Base-by-base conservation (phyloP, 345 rosid genomes). In the Euphorbia lathyris region DNA sequence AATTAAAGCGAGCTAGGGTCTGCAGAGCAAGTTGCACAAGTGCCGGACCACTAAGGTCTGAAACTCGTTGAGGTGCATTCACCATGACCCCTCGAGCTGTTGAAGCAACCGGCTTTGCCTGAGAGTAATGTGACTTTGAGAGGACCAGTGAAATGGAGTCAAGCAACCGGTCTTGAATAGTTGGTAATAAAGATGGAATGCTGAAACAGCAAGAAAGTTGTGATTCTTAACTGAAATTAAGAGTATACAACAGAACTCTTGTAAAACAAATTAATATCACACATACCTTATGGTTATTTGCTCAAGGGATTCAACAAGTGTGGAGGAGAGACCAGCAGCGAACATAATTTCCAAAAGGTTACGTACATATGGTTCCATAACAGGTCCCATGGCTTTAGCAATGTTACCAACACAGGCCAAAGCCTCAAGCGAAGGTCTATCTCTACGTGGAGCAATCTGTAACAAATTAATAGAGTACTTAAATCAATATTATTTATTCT, bases 371-470 rank as follows among this genome's bases (percentile, higher is more conserved):
- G 86, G 79, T 82, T 96, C 99, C 90, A 92, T 85, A 36, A 74
- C 81, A 65, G 78, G 76, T 40, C 98, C 96, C 98, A 96, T 96
- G 56, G 99, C 98, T 83, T 86, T 92, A 58, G 99, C 97, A 30
- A 96, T 87, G 82, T 90, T 96, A 72, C 99, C 98, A 76, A 92
- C 93, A 77, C 98, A 92, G 70, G 97, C 92, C 83, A 92, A 82
- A 77, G 99, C 99, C 85, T 95, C 98, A 12, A 88, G 92, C 32
- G 91, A 92, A 60, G 99, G 96, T 77, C 89, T 86, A 76, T 96
- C 99, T 78, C 87, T 88, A 56, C 99, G 98, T 58, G 99, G 99
- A 77, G 98, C 96, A 86, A 92, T 92, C 99, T 96, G 77, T 67
- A 79, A 43, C 4, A 29, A 13, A 30, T 10, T 36, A 26, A 11